Evolutionary conservation across 2,329 filamentous ascomycete species (phyloP), one percentile per base, ranked within the genome.

Genomic region (Alternaria alternata): DNA sequence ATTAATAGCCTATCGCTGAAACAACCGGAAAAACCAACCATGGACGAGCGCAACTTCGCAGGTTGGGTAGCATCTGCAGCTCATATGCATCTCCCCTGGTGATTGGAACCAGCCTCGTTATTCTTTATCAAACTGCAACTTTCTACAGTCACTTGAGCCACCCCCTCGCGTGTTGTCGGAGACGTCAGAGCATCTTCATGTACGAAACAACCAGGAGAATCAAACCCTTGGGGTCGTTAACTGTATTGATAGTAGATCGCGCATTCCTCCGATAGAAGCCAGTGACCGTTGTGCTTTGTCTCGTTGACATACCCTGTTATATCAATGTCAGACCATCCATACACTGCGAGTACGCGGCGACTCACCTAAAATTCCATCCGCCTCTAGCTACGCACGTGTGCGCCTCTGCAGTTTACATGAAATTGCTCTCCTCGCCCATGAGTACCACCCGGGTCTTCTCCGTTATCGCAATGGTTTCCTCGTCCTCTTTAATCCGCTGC

Each of bases 401-500:
- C 51, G 14, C 51, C 5, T 32, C 4, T 38, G 20, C 39, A 32
- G 18, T 30, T 43, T 42, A 51, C 3, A 56, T 51, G 2, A 51
- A 26, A 51, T 38, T 7, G 16, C 32, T 26, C 12, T 28, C 64
- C 14, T 63, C 61, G n/a, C 57, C 63, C 55, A 69, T 38, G 7
- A 69, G 51, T 7, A 69, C 34, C 2, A 65, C 59, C n/a, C 59
- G 59, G 12, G 65, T 47, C 24, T 62, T 62, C 18, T 63, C 58
- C 7, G 56, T 44, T 11, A 66, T 24, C 5, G 69, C 63, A 32
- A 71, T 71, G 16, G 48, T 51, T 41, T 67, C 69, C 36, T 73
- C 65, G 36, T 71, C 68, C 14, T 71, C 67, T 46, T 64, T 66
- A 7, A 72, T 54, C 11, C 49, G 60, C 22, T 65, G 59, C 3